Evolutionary conservation across 805 yeast species (phyloP), one percentile per base, ranked within the genome.

Genomic region (Yamadazyma kitorensis): DNA sequence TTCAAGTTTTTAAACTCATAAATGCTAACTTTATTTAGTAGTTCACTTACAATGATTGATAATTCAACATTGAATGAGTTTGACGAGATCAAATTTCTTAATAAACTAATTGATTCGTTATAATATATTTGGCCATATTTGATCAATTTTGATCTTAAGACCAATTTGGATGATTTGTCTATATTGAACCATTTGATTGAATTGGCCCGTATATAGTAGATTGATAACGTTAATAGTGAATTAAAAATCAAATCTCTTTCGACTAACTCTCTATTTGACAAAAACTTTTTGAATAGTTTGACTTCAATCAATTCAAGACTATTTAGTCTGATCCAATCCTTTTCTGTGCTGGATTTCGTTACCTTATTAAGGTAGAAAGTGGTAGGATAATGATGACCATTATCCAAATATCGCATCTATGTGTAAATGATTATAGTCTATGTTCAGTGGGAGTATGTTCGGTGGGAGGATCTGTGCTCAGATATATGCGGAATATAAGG

Each of bases 11-110:
- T 29, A 30, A 40, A 45, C 21, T 51, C 54, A 31, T 51, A 52
- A 16, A 53, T 43, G 20, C 53, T 40, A 7, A 49, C 38, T 24
- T 46, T 52, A 29, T 51, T 51, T 4, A 55, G 43, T 8, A 48
- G 17, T 9, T 50, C 46, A 13, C 49, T 40, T 4, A 45, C 50
- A 4, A 51, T 37, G 15, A 54, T 37, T 6, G 54, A 44, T 7
- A 48, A 25, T 8, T 45, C 37, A 4, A 47, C 38, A 22, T 37
- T 37, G 23, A 37, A 39, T 2, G 22, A n/a, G 6, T n/a, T 16
- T 17, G 26, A 26, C 4, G 36, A 27, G 9, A 43, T 34, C 2
- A 39, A 12, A 4, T 7, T 5, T 17, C 44, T 18, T 12, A 43
- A 17, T 10, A 31, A 17, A n/a, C 24, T 21, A 6, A 43, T 36